Evolutionary conservation across 352 stramenopile genomes (phyloP), one percentile per base, ranked within the genome.

Genomic region (Phytopythium vexans): DNA sequence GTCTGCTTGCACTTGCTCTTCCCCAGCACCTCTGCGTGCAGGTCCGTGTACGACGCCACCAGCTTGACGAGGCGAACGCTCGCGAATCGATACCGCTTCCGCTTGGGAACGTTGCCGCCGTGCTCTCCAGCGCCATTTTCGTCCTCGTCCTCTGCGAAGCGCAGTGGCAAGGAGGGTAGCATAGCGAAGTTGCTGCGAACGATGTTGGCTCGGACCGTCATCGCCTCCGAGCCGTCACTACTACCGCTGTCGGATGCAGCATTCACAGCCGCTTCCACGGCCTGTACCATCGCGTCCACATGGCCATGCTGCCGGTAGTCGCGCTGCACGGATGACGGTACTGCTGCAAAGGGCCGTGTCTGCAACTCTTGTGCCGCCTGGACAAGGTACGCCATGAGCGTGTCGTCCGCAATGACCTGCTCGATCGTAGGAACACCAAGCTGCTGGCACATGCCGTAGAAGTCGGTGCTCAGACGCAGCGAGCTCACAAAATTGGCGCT

Each of bases 401-500:
- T 49, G 1, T 60, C 64, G 51, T 91, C 77, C 0, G 58, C 54
- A 21, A 90, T 39, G 10, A 94, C 53, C 14, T 90, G 76, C 3
- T 74, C 63, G 15, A 89, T 64, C 33, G 64, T 74, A 0, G 83
- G 81, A 12, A 92, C 46, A 6, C 83, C 83, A 0, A 94, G 56
- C 53, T 94, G 83, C 53, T 89, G 75, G 37, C 74, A 82, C 75
- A 94, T 82, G 41, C 78, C 71, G 49, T 88, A 62, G 38, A 80
- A 91, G 41, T 91, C 82, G 15, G 79, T 92, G 41, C 77, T 88
- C 3, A 92, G 59, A 0, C 80, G 77, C 59, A 94, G 41, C 3
- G 74, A 89, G 33, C 69, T 86, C 41, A 90, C 79, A 56, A 92
- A 90, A 47, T 93, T 93, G 27, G 80, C 77, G 49, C 84, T 89